A percentile compares a stretch with the other conserved stretches of the same genome.
Evolutionary conservation across 1,139 yeast genomes (phyloP).

Genomic region (Candida frijolesensis): DNA sequence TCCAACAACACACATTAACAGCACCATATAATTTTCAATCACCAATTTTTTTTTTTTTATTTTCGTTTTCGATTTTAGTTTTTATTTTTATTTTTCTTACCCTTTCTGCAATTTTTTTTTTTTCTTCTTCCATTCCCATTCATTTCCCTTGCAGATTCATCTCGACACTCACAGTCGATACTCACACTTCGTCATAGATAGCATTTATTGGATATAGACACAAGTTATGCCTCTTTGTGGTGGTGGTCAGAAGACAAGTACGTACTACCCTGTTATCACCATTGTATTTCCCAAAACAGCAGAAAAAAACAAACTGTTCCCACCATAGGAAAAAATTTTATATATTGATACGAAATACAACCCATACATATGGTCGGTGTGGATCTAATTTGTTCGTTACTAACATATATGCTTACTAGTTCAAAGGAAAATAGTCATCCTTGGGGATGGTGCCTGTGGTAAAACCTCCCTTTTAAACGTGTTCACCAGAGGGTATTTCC

Average conservation of each 20-base stretch:
- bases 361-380: too few species aligned
- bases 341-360: too few species aligned
- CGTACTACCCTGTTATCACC: conserved; percentile 21
- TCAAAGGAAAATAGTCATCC: conserved; percentile 89
- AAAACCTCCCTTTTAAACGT: conserved; percentile 71
- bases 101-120: neutral
- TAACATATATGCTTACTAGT: conserved; percentile 27
- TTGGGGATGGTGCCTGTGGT: conserved; percentile 93
- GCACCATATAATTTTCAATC: neutral
- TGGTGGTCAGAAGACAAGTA: conserved; percentile 63
- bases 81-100: too few species aligned
- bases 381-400: neutral
- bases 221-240: conserved; percentile 69
- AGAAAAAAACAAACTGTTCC: neutral
- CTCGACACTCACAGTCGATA: too few species aligned
- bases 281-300: conserved; percentile 2
- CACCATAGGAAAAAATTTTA: too few species aligned
- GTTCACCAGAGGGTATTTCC: conserved; percentile 96
- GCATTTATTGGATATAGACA: neutral
- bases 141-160: too few species aligned
- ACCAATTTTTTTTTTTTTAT: neutral
- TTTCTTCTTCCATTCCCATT: neutral
- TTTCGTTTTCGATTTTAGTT: too few species aligned
- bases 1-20: too few species aligned
- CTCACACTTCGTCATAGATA: neutral